phyloP scores from a whole-genome alignment of 805 yeast species.

The Lachancea thermotolerans region DNA sequence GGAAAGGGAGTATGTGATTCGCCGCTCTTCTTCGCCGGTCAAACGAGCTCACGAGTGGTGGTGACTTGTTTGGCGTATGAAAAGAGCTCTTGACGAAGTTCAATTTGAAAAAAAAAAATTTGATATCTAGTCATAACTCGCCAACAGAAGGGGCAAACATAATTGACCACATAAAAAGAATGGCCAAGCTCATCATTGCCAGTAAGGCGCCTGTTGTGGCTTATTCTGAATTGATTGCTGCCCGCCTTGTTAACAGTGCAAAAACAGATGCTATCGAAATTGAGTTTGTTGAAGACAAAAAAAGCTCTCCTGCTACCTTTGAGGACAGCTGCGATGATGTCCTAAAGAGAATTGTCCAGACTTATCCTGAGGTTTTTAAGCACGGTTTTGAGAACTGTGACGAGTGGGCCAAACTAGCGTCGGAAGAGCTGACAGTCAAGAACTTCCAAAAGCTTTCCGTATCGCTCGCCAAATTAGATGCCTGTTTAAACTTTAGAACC shows the following conservation, averaged over 20 bases:
- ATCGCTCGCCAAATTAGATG: conserved; percentile 73
- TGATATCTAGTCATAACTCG: too few species aligned
- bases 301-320: conserved; percentile 43
- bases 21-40: neutral
- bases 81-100: neutral
- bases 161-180: neutral
- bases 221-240: conserved; percentile 71
- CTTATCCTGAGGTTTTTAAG: conserved; percentile 41
- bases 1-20: neutral
- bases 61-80: neutral
- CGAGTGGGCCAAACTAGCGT: conserved; percentile 63
- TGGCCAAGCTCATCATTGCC: conserved; percentile 52
- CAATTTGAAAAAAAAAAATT: conserved; percentile 13
- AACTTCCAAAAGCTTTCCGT: conserved; percentile 81
- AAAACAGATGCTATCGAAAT: conserved; percentile 48
- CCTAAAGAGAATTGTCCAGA: conserved; percentile 44
- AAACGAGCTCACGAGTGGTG: neutral
- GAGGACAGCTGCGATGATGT: conserved; percentile 42
- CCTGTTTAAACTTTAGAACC: conserved; percentile 79
- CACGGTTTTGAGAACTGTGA: conserved; percentile 34
- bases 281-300: conserved; percentile 67
- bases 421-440: conserved; percentile 63
- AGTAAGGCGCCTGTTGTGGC: conserved; percentile 83
- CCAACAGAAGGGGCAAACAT: too few species aligned
- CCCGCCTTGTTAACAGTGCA: conserved; percentile 57